Evolutionary conservation across 192 early-diverging fungal species (phyloP).

Genomic region (Podila epigama): DNA sequence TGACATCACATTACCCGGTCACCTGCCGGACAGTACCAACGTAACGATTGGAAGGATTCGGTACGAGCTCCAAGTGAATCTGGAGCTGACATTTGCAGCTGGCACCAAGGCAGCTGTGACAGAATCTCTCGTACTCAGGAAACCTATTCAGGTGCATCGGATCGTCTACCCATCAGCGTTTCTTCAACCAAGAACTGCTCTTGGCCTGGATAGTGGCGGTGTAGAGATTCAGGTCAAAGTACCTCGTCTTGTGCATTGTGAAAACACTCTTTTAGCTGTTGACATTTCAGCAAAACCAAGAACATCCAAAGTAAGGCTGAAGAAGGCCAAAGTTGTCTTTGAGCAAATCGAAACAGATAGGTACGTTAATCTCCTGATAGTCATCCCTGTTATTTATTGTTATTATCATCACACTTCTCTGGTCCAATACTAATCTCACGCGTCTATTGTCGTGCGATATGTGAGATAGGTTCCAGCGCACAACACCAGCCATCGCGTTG

Average conservation of each 20-base stretch:
- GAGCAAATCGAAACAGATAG: conserved; percentile 47
- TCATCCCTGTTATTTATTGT: neutral
- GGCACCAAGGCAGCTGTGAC: conserved; percentile 18
- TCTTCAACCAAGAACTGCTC: conserved; percentile 25
- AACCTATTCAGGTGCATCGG: conserved; percentile 28
- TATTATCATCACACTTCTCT: neutral
- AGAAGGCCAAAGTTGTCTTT: conserved; percentile 42
- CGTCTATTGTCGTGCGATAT: neutral
- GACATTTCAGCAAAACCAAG: conserved; percentile 39
- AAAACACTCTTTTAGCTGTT: conserved; percentile 36
- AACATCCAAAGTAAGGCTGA: conserved; percentile 35
- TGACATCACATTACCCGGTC: conserved; percentile 33
- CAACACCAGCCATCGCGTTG: conserved; percentile 4
- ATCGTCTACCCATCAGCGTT: conserved; percentile 40
- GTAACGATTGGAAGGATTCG: conserved; percentile 34
- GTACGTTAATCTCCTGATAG: conserved; percentile 10
- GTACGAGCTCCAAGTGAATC: conserved; percentile 42
- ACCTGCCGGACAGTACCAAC: conserved; percentile 31
- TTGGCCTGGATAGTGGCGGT: conserved; percentile 38
- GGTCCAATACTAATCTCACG: neutral
- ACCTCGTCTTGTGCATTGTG: conserved; percentile 32
- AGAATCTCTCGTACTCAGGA: conserved; percentile 19
- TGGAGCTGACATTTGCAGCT: conserved; percentile 19
- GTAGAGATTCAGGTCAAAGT: conserved; percentile 47
- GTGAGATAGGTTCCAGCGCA: conserved; percentile 28